phyloP scores from a whole-genome alignment of 768 basidiomycete species.

The Leccinum barrowsii region DNA sequence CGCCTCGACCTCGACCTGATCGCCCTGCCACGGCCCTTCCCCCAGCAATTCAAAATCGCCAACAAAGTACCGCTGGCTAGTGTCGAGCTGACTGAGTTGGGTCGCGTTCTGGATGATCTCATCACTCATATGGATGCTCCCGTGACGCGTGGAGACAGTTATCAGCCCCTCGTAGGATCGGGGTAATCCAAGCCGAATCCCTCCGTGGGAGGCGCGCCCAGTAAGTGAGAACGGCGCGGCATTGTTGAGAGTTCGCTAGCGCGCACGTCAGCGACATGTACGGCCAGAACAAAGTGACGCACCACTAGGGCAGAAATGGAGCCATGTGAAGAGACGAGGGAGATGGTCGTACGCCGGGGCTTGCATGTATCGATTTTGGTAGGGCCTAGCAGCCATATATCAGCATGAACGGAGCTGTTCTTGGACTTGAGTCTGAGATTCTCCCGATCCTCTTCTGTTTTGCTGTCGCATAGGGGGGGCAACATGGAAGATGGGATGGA shows the following conservation, averaged over 20 bases:
- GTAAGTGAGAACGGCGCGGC: constrained; percentile 17
- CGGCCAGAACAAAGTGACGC: neutral
- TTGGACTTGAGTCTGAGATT: constrained; percentile 36
- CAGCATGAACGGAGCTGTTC: constrained; percentile 36
- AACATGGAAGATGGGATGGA: constrained; percentile 37
- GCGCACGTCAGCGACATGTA: neutral
- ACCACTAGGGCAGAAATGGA: constrained; percentile 19
- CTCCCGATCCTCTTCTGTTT: constrained; percentile 38
- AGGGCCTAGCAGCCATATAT: constrained; percentile 35
- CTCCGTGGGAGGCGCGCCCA: constrained; percentile 8
- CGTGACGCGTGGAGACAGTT: constrained; percentile 15
- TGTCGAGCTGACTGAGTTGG: constrained; percentile 20
- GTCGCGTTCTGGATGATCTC: constrained; percentile 14
- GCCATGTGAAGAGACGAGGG: constrained; percentile 16
- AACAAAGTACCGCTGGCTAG: constrained; percentile 21
- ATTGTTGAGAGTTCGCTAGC: constrained; percentile 14
- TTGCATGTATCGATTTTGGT: constrained; percentile 3
- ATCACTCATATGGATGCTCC: constrained; percentile 14
- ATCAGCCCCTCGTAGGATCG: constrained; percentile 22
- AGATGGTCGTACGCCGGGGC: constrained; percentile 18
- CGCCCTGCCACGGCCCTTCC: constrained; percentile 20
- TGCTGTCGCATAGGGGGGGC: constrained; percentile 33
- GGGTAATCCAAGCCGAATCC: constrained; percentile 16
- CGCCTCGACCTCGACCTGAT: constrained; percentile 15
- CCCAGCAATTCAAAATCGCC: constrained; percentile 21